A percentile compares a stretch with the other conserved stretches of the same genome.
Evolutionary conservation across 257 asterid genomes (phyloP).

Genomic region (Gentiana macrophylla): DNA sequence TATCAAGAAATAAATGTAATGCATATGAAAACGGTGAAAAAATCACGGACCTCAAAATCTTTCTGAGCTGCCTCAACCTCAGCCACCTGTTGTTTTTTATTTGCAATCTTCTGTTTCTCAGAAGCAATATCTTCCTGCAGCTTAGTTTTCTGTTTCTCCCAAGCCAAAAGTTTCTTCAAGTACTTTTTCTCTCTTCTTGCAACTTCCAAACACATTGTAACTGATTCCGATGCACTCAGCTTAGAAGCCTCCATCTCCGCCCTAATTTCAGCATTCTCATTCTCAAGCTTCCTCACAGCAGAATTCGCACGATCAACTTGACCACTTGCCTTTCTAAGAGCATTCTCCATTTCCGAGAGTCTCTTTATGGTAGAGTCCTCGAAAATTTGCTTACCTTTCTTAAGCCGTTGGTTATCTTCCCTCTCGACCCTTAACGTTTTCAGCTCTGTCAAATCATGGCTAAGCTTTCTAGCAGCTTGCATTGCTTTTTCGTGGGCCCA

Average conservation of each 20-base stretch:
- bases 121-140: conserved; percentile 79
- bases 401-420: conserved; percentile 65
- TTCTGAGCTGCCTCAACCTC: conserved; percentile 48
- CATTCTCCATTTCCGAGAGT: conserved; percentile 76
- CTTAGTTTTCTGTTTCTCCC: conserved; percentile 85
- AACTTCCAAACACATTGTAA: conserved; percentile 52
- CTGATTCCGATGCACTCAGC: conserved; percentile 85
- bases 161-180: conserved; percentile 62
- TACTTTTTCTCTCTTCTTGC: conserved; percentile 84
- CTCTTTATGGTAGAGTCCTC: conserved; percentile 61
- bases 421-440: conserved; percentile 82
- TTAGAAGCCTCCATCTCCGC: conserved; percentile 95
- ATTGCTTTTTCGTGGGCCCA: conserved; percentile 97
- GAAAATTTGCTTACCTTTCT: conserved; percentile 62
- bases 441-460: conserved; percentile 81
- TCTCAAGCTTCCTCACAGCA: conserved; percentile 75
- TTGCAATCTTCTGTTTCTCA: conserved; percentile 50
- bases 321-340: conserved; percentile 70
- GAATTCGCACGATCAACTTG: conserved; percentile 80
- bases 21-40: conserved; percentile 4
- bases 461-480: conserved; percentile 94
- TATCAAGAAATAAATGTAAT: neutral
- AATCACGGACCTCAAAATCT: conserved; percentile 58
- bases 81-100: conserved; percentile 51
- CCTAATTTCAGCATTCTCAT: conserved; percentile 69